These are phyloP conservation scores for Claviceps africana DNA, from an alignment of 2,329 filamentous ascomycete species.

Conservation along the genomic window DNA sequence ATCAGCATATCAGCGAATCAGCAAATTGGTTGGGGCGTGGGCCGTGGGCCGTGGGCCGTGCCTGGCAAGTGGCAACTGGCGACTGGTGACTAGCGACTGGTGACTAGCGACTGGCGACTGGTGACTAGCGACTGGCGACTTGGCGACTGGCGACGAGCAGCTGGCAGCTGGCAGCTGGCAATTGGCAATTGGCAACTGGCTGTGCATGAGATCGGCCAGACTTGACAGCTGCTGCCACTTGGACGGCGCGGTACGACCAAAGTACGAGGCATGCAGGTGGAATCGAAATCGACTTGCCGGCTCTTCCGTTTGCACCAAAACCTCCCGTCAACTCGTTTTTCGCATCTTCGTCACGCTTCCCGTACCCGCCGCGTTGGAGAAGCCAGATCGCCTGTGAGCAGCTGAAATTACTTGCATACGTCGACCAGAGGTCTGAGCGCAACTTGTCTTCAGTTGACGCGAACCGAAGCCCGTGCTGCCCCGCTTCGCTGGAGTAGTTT, in stretches of 20 bases:
- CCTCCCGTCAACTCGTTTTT: not conserved
- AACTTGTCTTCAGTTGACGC: not conserved
- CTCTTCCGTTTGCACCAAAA: not conserved
- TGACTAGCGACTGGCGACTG: not conserved
- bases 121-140: not conserved
- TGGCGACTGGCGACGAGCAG: too few relatives aligned
- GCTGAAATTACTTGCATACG: not conserved
- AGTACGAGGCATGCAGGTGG: not conserved
- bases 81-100: not conserved
- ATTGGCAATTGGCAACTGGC: not conserved
- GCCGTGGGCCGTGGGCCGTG: not conserved
- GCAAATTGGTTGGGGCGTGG: not conserved
- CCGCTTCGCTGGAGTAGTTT: slow-evolving; percentile 2
- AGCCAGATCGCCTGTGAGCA: not conserved
- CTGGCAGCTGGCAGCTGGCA: not conserved
- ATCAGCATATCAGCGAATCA: not conserved
- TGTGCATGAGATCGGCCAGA: not conserved
- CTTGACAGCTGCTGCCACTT: slow-evolving; percentile 2
- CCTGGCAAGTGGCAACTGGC: not conserved
- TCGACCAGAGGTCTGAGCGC: not conserved
- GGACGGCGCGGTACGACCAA: not conserved
- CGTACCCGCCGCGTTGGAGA: not conserved
- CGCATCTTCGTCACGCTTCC: not conserved
- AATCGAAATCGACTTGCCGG: not conserved
- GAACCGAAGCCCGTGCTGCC: not conserved